phyloP scores from a whole-genome alignment of 2,329 filamentous ascomycete genomes.

The Monilinia polystroma region DNA sequence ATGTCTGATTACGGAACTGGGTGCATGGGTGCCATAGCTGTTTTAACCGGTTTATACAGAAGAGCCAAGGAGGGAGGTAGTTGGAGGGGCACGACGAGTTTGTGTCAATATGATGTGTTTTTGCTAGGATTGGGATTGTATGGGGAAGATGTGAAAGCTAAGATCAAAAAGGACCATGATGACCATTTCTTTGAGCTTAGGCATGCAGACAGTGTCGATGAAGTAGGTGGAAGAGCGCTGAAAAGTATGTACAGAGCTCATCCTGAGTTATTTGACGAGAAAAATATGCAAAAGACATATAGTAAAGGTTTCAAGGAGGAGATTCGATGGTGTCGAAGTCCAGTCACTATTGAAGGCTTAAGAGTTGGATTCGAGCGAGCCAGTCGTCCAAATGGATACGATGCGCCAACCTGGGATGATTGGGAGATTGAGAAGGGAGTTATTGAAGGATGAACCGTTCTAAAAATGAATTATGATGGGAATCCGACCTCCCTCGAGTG shows the following conservation, averaged over 20 bases:
- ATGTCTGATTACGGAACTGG: conserved; percentile 69
- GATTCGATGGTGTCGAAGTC: conserved; percentile 39
- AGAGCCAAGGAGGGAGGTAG: conserved; percentile 63
- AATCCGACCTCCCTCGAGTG: not conserved
- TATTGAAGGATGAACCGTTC: conserved; percentile 28
- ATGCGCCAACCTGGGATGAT: conserved; percentile 48
- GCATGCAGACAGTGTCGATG: conserved; percentile 39
- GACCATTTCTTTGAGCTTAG: conserved; percentile 35
- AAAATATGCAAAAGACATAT: conserved; percentile 35
- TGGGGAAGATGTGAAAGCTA: conserved; percentile 50
- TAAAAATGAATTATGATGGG: not conserved
- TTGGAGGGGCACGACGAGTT: conserved; percentile 62
- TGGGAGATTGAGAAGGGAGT: conserved; percentile 35
- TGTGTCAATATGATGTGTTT: conserved; percentile 68
- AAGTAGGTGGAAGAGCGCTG: conserved; percentile 37
- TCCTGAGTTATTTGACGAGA: conserved; percentile 39
- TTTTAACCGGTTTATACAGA: conserved; percentile 61
- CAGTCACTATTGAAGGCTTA: conserved; percentile 36
- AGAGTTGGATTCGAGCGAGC: conserved; percentile 37
- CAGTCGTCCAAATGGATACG: conserved; percentile 51
- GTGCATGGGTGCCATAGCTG: conserved; percentile 68
- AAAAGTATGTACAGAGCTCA: conserved; percentile 36
- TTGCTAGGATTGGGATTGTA: conserved; percentile 62
- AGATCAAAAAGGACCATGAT: conserved; percentile 33
- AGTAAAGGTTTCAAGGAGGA: conserved; percentile 34